These are phyloP conservation scores for Pisolithus orientalis DNA, from an alignment of 768 basidiomycete species.

Conservation along the genomic window DNA sequence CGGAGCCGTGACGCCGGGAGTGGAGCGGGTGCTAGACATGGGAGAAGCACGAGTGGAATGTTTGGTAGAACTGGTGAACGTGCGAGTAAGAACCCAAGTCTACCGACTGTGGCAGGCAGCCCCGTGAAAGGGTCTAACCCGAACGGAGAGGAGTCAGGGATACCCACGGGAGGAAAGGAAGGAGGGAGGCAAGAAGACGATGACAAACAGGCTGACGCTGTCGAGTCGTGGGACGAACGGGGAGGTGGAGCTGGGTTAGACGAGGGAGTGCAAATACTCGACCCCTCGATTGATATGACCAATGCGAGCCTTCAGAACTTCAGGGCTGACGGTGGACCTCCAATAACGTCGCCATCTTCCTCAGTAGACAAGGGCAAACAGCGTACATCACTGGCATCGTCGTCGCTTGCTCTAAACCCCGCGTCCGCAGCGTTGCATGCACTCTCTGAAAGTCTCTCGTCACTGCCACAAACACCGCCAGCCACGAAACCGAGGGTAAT, in stretches of 20 bases:
- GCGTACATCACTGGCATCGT: conserved; percentile 8
- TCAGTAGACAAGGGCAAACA: conserved; percentile 19
- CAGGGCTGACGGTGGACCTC: not conserved
- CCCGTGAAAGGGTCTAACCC: conserved; percentile 35
- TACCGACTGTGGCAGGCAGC: conserved; percentile 41
- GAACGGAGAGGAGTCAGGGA: not conserved
- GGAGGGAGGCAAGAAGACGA: not conserved
- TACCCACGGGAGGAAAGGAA: not conserved
- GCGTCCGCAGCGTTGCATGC: conserved; percentile 44
- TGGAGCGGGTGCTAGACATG: conserved; percentile 1
- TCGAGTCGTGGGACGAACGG: not conserved
- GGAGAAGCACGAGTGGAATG: conserved; percentile 13
- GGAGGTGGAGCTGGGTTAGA: not conserved
- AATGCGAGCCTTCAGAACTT: conserved; percentile 10
- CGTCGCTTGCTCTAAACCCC: conserved; percentile 22
- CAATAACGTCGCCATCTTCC: conserved; percentile 5
- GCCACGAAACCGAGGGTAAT: conserved; percentile 25
- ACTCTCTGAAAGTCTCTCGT: conserved; percentile 57
- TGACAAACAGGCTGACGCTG: not conserved
- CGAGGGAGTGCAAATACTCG: not conserved
- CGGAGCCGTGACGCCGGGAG: conserved; percentile 2
- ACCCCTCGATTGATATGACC: not conserved
- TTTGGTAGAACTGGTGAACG: conserved; percentile 20
- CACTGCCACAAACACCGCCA: conserved; percentile 37
- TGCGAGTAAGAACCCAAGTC: conserved; percentile 38